phyloP scores from a whole-genome alignment of 768 basidiomycete species.

The Exsudoporus frostii region DNA sequence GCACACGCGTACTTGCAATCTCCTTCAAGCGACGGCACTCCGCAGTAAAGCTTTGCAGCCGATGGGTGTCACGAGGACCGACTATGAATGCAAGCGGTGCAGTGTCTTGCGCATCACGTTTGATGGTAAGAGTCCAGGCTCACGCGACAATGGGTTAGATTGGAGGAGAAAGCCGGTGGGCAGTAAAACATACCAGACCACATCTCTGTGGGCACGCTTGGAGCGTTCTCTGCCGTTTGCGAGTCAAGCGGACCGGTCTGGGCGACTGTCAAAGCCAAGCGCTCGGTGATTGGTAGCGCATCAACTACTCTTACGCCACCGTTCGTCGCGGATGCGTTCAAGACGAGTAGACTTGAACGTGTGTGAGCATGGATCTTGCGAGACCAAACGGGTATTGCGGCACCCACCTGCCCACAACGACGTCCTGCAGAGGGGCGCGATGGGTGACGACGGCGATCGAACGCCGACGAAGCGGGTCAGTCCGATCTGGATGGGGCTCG shows the following conservation, averaged over 20 bases:
- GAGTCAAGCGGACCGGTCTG: slow-evolving; percentile 47
- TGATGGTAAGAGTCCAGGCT: slow-evolving; percentile 58
- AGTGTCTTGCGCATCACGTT: slow-evolving; percentile 37
- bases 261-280: slow-evolving; percentile 54
- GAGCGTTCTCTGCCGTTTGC: slow-evolving; percentile 18
- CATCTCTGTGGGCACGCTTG: slow-evolving; percentile 32
- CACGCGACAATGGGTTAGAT: slow-evolving; percentile 1
- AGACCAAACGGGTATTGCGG: not conserved
- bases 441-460: slow-evolving; percentile 50
- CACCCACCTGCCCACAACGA: slow-evolving; percentile 57
- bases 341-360: slow-evolving; percentile 19
- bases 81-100: slow-evolving; percentile 45
- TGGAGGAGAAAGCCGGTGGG: not conserved
- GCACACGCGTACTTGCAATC: slow-evolving; percentile 39
- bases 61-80: slow-evolving; percentile 39
- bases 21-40: slow-evolving; percentile 60
- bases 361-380: slow-evolving; percentile 1
- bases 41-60: slow-evolving; percentile 43
- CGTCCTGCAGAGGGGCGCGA: slow-evolving; percentile 37
- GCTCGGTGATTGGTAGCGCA: slow-evolving; percentile 49
- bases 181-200: slow-evolving; percentile 36
- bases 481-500: too few species aligned
- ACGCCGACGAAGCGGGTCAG: not conserved
- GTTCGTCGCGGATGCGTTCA: not conserved
- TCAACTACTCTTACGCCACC: slow-evolving; percentile 5